phyloP scores from a whole-genome alignment of 164 flowering plant genomes.

The Magnolia changhungtana region DNA sequence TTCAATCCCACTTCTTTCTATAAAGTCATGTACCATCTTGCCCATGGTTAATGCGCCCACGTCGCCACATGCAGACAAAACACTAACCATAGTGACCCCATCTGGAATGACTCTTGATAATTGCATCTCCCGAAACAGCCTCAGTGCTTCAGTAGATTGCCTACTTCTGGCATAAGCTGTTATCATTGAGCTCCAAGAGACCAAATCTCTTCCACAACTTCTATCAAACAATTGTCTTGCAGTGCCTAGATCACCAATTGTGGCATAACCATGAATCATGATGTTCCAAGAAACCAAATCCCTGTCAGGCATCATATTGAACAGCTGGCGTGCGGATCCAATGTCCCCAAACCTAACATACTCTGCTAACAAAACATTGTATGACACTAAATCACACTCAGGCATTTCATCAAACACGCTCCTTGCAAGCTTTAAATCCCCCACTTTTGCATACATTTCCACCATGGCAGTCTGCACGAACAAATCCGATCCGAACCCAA shows the following conservation, averaged over 20 bases:
- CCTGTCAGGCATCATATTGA: constrained; percentile 31
- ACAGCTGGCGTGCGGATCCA: constrained; percentile 18
- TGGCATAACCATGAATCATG: constrained; percentile 36
- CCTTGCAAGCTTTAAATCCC: constrained; percentile 22
- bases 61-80: constrained; percentile 34
- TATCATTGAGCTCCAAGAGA: constrained; percentile 38
- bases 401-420: constrained; percentile 26
- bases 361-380: constrained; percentile 31
- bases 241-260: constrained; percentile 17
- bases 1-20: constrained; percentile 23
- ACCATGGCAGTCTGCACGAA: constrained; percentile 42
- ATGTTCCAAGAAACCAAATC: constrained; percentile 40
- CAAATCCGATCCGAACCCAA: constrained; percentile 35
- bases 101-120: constrained; percentile 25
- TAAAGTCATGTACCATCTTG: constrained; percentile 29
- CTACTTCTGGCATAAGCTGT: constrained; percentile 22
- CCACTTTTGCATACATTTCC: constrained; percentile 34
- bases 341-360: constrained; percentile 27
- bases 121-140: constrained; percentile 33
- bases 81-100: constrained; percentile 30
- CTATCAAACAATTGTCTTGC: constrained; percentile 30
- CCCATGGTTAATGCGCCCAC: constrained; percentile 36
- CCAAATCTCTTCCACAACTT: constrained; percentile 20
- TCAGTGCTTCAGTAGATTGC: constrained; percentile 27
- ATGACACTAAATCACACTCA: constrained; percentile 28